Evolutionary conservation across 2,329 filamentous ascomycete genomes (phyloP).

Genomic region (Aureobasidium melanogenum): DNA sequence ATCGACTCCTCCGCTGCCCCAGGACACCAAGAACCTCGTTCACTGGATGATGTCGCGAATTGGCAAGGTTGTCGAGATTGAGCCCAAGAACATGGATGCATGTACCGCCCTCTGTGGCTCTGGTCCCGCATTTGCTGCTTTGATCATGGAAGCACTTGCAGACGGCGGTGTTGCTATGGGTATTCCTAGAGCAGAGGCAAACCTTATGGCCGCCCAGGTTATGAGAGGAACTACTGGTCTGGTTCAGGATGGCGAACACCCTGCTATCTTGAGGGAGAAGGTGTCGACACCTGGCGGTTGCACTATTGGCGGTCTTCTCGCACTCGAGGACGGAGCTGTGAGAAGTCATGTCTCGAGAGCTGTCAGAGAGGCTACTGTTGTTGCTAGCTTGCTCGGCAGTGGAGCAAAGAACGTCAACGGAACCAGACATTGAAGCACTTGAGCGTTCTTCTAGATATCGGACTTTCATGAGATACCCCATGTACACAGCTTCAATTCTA

Average conservation of each 20-base stretch:
- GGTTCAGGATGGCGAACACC: conserved; percentile 64
- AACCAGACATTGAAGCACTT: conserved; percentile 18
- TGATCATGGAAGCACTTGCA: conserved; percentile 66
- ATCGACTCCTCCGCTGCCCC: conserved; percentile 48
- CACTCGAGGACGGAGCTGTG: conserved; percentile 64
- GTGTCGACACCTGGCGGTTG: conserved; percentile 71
- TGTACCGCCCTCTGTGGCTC: conserved; percentile 66
- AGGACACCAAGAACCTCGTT: conserved; percentile 48
- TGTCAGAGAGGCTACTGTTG: conserved; percentile 60
- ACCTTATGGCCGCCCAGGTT: conserved; percentile 68
- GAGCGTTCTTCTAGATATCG: neutral
- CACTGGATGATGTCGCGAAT: conserved; percentile 71
- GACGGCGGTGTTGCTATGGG: conserved; percentile 76
- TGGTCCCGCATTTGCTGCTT: conserved; percentile 65
- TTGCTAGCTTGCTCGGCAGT: conserved; percentile 57
- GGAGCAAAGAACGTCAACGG: conserved; percentile 43
- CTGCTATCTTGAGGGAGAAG: conserved; percentile 64
- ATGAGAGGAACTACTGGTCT: conserved; percentile 65
- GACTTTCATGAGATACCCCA: neutral
- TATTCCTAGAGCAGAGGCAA: conserved; percentile 61
- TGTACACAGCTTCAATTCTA: neutral
- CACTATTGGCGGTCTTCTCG: conserved; percentile 64
- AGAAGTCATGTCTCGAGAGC: conserved; percentile 59
- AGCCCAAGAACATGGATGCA: conserved; percentile 60
- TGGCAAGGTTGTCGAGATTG: conserved; percentile 60